phyloP scores from a whole-genome alignment of 2,329 filamentous ascomycete species.

The Nemania diffusa region DNA sequence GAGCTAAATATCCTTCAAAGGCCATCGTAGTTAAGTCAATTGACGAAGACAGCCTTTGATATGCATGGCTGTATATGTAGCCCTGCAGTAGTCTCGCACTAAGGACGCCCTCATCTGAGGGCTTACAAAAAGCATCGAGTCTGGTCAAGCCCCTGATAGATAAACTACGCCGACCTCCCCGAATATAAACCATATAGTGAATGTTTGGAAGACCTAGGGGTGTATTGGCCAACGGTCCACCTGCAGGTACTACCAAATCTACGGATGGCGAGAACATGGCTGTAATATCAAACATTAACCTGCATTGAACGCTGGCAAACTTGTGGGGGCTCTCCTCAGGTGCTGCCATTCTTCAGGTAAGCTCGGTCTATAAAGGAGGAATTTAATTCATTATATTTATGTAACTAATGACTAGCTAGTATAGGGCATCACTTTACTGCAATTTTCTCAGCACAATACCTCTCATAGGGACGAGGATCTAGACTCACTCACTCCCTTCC shows the following conservation, averaged over 20 bases:
- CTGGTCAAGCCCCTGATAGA: neutral
- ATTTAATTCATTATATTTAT: neutral
- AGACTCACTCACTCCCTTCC: neutral
- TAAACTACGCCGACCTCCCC: neutral
- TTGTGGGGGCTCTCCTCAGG: neutral
- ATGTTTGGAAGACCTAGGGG: neutral
- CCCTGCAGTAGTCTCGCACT: neutral
- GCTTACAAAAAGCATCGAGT: neutral
- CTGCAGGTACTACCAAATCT: neutral
- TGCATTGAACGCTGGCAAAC: neutral
- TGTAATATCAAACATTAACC: neutral
- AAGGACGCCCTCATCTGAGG: neutral
- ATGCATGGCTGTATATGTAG: neutral
- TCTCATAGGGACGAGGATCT: neutral
- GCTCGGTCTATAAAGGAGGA: neutral
- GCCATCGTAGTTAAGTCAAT: neutral
- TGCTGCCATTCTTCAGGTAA: neutral
- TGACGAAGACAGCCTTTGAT: neutral
- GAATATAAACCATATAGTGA: neutral
- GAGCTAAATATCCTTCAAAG: neutral
- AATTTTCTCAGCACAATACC: neutral
- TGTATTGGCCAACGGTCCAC: neutral
- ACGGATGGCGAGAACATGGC: neutral
- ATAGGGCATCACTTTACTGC: neutral
- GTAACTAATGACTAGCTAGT: neutral